Evolutionary conservation across 148 eudicot species (phyloP), one percentile per base, ranked within the genome.

Genomic region (Rheum nobile): DNA sequence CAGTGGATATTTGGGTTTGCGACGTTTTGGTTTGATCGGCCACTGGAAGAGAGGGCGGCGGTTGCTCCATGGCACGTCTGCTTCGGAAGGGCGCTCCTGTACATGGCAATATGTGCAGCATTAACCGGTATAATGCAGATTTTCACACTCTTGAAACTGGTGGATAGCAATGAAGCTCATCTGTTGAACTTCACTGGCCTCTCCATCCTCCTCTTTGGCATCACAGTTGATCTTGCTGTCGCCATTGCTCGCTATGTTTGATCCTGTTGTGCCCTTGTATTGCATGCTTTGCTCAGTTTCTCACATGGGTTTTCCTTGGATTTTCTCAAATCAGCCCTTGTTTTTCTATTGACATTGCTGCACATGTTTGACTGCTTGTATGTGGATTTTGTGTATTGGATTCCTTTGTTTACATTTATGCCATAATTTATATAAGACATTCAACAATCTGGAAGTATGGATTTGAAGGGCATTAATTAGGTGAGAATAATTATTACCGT

Each of bases 1-100:
- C 80, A 93, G 96, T 93, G 92, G 98, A 4, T 93, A 46, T 77
- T 85, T 16, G 96, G 98, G 14, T 81, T 93, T 28, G 57, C 48
- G 10, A 50, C 79, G 31, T 90, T 83, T 71, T 54, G 86, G 84
- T 70, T 84, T 0, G 86, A 28, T 3, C 28, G 67, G 34, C 29
- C 67, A 59, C 24, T 11, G 16, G 34, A 59, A 11, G 67, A 28
- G 9, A 85, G 87, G 73, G 84, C 75, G 21, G 78, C 38, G 44
- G 57, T 73, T 0, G 29, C 81, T 0, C 96, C 93, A 39, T 93
- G 96, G 98, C 98, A 93, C 71, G 74, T 86, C 16, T 61, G 81
- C n/a, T 78, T 79, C 0, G 98, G 98, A 0, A 80, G 91, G 47
- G 90, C 86, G 2, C 71, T 93, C 9, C 39, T 93, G 4, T 90